A percentile compares a stretch with the other conserved stretches of the same genome.
Conservation (phyloP, 768 basidiomycete species). For the Agrocybe praecox region DNA sequence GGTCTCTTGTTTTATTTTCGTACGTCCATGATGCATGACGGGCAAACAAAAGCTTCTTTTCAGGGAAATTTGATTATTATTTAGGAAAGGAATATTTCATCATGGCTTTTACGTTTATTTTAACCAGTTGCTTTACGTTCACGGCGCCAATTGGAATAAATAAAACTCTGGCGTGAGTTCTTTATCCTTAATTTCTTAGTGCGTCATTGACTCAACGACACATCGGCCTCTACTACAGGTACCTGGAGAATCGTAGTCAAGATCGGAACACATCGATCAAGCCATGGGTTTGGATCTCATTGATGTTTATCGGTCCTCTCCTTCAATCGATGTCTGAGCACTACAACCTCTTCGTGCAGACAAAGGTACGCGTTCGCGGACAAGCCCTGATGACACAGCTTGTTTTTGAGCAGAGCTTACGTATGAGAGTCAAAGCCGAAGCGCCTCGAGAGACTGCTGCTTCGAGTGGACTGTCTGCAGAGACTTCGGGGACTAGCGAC, state of each 20-base stretch:
- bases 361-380: conserved; percentile 35
- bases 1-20: conserved; percentile 44
- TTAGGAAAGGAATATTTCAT: too few relatives aligned
- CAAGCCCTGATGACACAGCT: conserved; percentile 49
- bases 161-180: conserved; percentile 36
- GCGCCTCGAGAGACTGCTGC: conserved; percentile 2
- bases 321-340: conserved; percentile 50
- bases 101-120: not conserved
- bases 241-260: conserved; percentile 56
- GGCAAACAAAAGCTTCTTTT: not conserved
- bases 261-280: conserved; percentile 33
- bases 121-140: conserved; percentile 31
- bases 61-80: not conserved
- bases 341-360: conserved; percentile 55
- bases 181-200: not conserved
- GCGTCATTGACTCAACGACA: too few relatives aligned
- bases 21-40: conserved; percentile 11
- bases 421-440: conserved; percentile 63
- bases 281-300: conserved; percentile 72
- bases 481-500: too few relatives aligned
- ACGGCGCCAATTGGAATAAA: conserved; percentile 46
- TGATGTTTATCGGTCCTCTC: conserved; percentile 53
- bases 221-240: too few relatives aligned
- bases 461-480: too few relatives aligned
- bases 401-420: conserved; percentile 52